Conservation (phyloP, 257 asterid species). For the Solanum acaule region DNA sequence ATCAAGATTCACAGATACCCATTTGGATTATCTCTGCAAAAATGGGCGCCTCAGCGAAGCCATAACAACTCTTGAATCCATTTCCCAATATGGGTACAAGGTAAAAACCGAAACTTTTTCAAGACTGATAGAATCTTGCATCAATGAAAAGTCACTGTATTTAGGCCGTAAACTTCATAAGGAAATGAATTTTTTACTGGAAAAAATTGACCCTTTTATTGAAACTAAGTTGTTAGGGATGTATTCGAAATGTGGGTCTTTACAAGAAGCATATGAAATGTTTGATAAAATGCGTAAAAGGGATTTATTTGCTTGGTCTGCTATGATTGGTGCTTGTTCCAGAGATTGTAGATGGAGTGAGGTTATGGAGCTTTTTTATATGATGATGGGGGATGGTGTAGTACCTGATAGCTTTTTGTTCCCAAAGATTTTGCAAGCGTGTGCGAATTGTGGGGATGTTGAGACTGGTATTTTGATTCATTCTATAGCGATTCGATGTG, state of each 20-base stretch:
- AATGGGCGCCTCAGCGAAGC: constrained; percentile 55
- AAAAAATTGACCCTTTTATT: constrained; percentile 38
- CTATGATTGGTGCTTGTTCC: constrained; percentile 70
- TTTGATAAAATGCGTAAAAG: constrained; percentile 53
- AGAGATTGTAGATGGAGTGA: constrained; percentile 61
- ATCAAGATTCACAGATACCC: constrained; percentile 24
- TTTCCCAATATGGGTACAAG: constrained; percentile 18
- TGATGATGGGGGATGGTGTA: constrained; percentile 50
- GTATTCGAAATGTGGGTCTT: constrained; percentile 65
- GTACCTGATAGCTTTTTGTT: constrained; percentile 57
- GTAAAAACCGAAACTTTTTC: constrained; percentile 48
- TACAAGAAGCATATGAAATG: constrained; percentile 40
- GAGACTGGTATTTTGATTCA: constrained; percentile 64
- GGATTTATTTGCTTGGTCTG: constrained; percentile 69
- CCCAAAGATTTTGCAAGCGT: constrained; percentile 72
- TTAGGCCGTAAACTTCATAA: constrained; percentile 43
- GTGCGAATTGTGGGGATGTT: constrained; percentile 51
- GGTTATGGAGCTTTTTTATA: constrained; percentile 50
- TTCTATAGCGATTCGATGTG: constrained; percentile 35
- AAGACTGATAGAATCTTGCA: constrained; percentile 48
- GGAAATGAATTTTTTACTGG: constrained; percentile 15
- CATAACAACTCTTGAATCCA: constrained; percentile 36
- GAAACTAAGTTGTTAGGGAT: constrained; percentile 49
- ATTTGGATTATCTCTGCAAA: constrained; percentile 51
- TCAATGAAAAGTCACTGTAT: constrained; percentile 29